These are phyloP conservation scores for Emydomyces testavorans DNA, from an alignment of 2,329 filamentous ascomycete genomes.

Conservation along the genomic window DNA sequence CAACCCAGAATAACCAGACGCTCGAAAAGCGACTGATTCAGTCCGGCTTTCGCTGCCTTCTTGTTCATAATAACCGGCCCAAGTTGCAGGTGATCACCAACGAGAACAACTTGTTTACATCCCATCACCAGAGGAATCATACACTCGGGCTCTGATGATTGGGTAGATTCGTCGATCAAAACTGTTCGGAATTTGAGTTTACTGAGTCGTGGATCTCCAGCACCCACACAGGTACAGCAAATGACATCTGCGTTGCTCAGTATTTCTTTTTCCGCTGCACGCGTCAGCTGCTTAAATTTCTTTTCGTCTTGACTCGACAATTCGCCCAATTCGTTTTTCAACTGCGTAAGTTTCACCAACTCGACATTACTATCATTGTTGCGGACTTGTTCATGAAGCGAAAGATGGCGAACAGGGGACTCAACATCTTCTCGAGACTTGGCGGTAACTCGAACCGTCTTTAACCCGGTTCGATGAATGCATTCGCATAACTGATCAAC, in stretches of 20 bases:
- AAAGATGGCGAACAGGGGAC: constrained; percentile 91
- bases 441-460: constrained; percentile 94
- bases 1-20: constrained; percentile 85
- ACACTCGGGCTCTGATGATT: constrained; percentile 95
- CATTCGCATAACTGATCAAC: constrained; percentile 97
- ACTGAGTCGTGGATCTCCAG: constrained; percentile 83
- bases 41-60: constrained; percentile 92
- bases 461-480: constrained; percentile 85
- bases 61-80: constrained; percentile 99
- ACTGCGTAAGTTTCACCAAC: constrained; percentile 77
- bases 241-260: constrained; percentile 93
- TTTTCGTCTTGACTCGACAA: constrained; percentile 94
- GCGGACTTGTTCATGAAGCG: constrained; percentile 90
- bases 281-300: constrained; percentile 92
- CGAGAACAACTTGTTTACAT: constrained; percentile 97
- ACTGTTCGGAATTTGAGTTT: constrained; percentile 99
- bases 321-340: constrained; percentile 86
- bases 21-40: constrained; percentile 98
- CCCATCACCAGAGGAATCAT: constrained; percentile 96
- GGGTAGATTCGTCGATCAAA: constrained; percentile 93
- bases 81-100: constrained; percentile 95
- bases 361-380: constrained; percentile 96
- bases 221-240: constrained; percentile 96
- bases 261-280: constrained; percentile 88
- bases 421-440: constrained; percentile 98